phyloP scores from a whole-genome alignment of 208 protist species.

The Leptomonas pyrrhocoris region DNA sequence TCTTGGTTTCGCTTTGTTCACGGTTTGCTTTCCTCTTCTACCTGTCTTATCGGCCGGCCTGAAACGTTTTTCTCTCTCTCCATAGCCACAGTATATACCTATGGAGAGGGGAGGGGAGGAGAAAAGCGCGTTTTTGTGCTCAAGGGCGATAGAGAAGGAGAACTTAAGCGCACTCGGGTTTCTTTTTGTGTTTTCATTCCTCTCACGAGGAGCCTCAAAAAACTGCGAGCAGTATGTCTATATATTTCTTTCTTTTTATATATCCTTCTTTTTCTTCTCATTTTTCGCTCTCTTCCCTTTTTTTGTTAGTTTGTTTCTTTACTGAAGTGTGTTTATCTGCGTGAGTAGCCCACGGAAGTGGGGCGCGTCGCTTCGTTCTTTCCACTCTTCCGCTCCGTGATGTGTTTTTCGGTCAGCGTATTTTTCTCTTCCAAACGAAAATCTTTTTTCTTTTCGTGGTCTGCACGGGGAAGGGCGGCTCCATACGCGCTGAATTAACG shows the following conservation, averaged over 20 bases:
- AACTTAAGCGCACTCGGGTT: not conserved
- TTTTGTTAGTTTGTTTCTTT: not conserved
- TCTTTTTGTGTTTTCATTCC: constrained; percentile 1
- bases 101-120: not conserved
- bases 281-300: not conserved
- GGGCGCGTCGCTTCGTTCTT: not conserved
- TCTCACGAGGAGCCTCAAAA: constrained; percentile 1
- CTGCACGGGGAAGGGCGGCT: too few relatives aligned
- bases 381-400: too few relatives aligned
- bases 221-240: not conserved
- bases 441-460: too few relatives aligned
- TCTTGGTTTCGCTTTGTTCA: not conserved
- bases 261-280: not conserved
- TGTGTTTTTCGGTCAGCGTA: too few relatives aligned
- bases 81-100: not conserved
- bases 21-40: constrained; percentile 1
- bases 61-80: not conserved
- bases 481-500: too few relatives aligned
- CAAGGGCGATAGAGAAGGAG: not conserved
- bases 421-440: too few relatives aligned
- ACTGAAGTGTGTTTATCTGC: not conserved
- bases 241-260: too few relatives aligned
- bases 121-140: not conserved
- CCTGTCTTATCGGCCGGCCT: not conserved
- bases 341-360: not conserved